Evolutionary conservation across 495 filamentous ascomycete species (phyloP).

Genomic region (Apiosordaria backusii): DNA sequence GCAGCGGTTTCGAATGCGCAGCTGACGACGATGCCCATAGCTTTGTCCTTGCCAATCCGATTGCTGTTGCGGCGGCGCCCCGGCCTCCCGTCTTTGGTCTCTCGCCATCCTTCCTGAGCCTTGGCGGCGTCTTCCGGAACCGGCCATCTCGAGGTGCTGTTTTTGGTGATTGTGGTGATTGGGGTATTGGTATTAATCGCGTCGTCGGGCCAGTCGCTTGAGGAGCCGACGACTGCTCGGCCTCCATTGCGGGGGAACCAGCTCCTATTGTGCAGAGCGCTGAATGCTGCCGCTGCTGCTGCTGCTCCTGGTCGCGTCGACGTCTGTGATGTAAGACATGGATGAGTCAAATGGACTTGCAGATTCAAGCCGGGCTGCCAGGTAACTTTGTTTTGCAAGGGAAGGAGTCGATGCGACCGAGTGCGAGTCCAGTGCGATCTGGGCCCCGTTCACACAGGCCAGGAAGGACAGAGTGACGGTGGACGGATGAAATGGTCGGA

Average conservation of each 20-base stretch:
- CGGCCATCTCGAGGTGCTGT: slow-evolving; percentile 20
- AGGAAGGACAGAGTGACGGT: background rate
- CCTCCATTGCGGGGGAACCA: slow-evolving; percentile 25
- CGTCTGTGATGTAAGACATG: slow-evolving; percentile 29
- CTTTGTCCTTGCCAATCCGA: slow-evolving; percentile 29
- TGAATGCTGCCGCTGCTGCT: slow-evolving; percentile 19
- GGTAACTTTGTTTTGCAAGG: background rate
- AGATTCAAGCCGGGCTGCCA: slow-evolving; percentile 5
- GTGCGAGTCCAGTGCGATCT: background rate
- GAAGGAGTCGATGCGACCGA: background rate
- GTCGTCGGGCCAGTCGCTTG: slow-evolving; percentile 20
- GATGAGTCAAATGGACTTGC: slow-evolving; percentile 15
- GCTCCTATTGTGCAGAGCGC: slow-evolving; percentile 19
- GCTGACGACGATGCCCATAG: slow-evolving; percentile 26
- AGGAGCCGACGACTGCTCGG: slow-evolving; percentile 24
- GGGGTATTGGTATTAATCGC: slow-evolving; percentile 8
- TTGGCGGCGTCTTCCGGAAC: slow-evolving; percentile 16
- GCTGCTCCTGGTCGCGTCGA: slow-evolving; percentile 19
- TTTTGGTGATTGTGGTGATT: slow-evolving; percentile 7
- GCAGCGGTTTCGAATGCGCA: slow-evolving; percentile 35
- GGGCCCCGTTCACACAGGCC: background rate
- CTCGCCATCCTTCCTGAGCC: slow-evolving; percentile 22
- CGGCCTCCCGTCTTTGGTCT: slow-evolving; percentile 12
- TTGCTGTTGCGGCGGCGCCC: slow-evolving; percentile 9
- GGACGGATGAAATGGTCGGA: background rate